phyloP scores from a whole-genome alignment of 129 eudicot species.

The Pulicaria dysenterica region DNA sequence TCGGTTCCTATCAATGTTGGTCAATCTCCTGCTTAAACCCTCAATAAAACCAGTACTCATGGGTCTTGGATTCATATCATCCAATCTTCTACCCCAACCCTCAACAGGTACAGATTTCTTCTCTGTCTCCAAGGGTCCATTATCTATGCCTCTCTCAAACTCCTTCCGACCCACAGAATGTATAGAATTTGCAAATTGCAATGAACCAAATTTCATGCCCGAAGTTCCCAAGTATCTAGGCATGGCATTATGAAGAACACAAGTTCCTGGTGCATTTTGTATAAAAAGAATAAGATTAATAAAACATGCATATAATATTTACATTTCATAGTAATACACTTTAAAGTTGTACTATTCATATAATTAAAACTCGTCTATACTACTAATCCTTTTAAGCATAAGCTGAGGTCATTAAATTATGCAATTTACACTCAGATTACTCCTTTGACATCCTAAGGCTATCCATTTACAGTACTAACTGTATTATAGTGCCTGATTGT shows the following conservation, averaged over 20 bases:
- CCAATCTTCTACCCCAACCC: constrained; percentile 16
- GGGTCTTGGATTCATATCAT: background rate
- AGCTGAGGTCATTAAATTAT: background rate
- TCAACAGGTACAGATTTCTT: background rate
- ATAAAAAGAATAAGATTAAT: background rate
- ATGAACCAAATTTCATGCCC: constrained; percentile 22
- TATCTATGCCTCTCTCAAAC: constrained; percentile 33
- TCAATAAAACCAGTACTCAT: constrained; percentile 21
- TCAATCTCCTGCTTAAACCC: constrained; percentile 18
- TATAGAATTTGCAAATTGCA: constrained; percentile 38
- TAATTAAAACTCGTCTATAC: background rate
- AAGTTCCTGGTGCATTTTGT: constrained; percentile 21
- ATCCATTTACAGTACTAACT: background rate
- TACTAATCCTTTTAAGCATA: background rate
- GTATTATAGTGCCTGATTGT: no score
- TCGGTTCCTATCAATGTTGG: background rate
- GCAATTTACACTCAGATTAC: background rate
- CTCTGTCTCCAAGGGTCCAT: constrained; percentile 26
- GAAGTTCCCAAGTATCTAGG: constrained; percentile 29
- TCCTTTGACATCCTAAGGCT: background rate
- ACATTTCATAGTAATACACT: background rate
- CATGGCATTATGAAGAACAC: constrained; percentile 20
- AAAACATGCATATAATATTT: no score
- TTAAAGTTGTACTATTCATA: background rate
- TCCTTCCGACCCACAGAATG: constrained; percentile 47